Conservation (phyloP, 352 stramenopile species). For the Halophytophthora polymorphica region DNA sequence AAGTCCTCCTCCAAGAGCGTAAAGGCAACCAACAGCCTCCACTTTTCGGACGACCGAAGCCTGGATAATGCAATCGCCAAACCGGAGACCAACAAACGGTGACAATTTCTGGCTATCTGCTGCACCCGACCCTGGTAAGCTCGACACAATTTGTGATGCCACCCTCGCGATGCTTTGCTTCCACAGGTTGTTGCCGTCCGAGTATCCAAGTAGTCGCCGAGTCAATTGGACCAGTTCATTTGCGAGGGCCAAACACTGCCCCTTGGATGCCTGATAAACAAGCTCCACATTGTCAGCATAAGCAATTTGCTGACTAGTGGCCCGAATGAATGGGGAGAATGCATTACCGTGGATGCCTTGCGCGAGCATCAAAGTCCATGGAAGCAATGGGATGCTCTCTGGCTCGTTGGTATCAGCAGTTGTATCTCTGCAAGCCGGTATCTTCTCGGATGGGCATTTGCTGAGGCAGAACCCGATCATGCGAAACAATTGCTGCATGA, state of each 20-base stretch:
- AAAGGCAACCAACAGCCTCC: slow-evolving; percentile 30
- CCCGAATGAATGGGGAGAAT: slow-evolving; percentile 19
- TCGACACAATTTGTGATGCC: slow-evolving; percentile 3
- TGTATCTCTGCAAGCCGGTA: not conserved
- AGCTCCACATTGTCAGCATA: slow-evolving; percentile 19
- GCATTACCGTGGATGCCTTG: slow-evolving; percentile 28
- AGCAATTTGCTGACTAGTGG: slow-evolving; percentile 5
- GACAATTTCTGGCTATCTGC: not conserved
- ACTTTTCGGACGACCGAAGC: slow-evolving; percentile 11
- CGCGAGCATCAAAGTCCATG: slow-evolving; percentile 29
- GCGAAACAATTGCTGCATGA: slow-evolving; percentile 46
- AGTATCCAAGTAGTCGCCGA: slow-evolving; percentile 10
- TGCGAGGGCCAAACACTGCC: slow-evolving; percentile 19
- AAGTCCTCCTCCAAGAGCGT: slow-evolving; percentile 28
- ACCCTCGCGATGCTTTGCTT: slow-evolving; percentile 11
- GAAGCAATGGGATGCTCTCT: slow-evolving; percentile 1
- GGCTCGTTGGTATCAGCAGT: not conserved
- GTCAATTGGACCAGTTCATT: slow-evolving; percentile 32
- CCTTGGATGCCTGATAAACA: slow-evolving; percentile 22
- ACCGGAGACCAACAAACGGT: slow-evolving; percentile 6
- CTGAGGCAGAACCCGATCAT: slow-evolving; percentile 42
- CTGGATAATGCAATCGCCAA: slow-evolving; percentile 23
- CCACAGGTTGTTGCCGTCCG: slow-evolving; percentile 11
- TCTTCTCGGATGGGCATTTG: slow-evolving; percentile 20
- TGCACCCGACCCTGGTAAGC: not conserved